phyloP scores from a whole-genome alignment of 805 yeast genomes.

The Yamadazyma tumulicola region DNA sequence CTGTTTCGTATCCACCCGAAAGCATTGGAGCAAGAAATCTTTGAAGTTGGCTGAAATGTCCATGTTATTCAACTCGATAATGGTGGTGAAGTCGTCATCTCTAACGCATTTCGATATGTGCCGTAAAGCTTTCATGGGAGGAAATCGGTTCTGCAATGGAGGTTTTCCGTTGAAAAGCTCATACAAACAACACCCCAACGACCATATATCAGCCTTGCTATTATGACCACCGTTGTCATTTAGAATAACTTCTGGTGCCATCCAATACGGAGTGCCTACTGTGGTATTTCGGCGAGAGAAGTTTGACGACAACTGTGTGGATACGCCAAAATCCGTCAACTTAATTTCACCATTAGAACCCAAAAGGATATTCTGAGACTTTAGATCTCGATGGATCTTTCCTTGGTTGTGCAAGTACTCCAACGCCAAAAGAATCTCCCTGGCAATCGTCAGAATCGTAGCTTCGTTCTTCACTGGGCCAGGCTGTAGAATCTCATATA shows the following conservation, averaged over 20 bases:
- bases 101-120: constrained; percentile 30
- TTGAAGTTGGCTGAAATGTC: constrained; percentile 22
- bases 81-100: constrained; percentile 26
- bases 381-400: constrained; percentile 64
- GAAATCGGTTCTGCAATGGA: constrained; percentile 46
- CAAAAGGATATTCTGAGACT: constrained; percentile 39
- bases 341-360: constrained; percentile 38
- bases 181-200: constrained; percentile 73
- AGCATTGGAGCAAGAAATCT: constrained; percentile 33
- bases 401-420: constrained; percentile 66
- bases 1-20: constrained; percentile 28
- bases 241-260: constrained; percentile 60
- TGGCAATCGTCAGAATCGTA: constrained; percentile 48
- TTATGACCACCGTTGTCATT: constrained; percentile 56
- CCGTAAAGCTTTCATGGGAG: constrained; percentile 45
- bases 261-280: constrained; percentile 61
- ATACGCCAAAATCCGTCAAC: constrained; percentile 45
- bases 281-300: constrained; percentile 43
- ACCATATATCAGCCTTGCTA: constrained; percentile 72
- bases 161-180: constrained; percentile 73
- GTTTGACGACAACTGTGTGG: constrained; percentile 40
- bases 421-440: constrained; percentile 57
- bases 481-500: constrained; percentile 59
- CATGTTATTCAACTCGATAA: constrained; percentile 23
- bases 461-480: constrained; percentile 56